Conservation (phyloP, 306 rosid genomes). For the Cajanus cajan region DNA sequence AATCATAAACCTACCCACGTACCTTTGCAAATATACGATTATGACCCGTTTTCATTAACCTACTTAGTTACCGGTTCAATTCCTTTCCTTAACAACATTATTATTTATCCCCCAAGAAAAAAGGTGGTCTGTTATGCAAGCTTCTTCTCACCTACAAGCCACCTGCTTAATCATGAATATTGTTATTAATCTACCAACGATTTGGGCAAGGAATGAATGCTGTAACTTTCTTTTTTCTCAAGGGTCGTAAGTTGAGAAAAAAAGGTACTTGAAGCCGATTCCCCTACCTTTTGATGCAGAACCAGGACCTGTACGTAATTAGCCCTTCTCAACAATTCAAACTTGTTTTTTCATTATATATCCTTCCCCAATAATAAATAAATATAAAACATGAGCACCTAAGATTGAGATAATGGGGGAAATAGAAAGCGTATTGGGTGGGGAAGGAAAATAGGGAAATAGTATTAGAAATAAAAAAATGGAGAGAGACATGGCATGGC, state of each 20-base stretch:
- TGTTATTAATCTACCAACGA: background rate
- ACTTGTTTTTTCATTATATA: background rate
- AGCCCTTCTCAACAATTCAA: background rate
- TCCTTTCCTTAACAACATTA: background rate
- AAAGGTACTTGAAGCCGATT: background rate
- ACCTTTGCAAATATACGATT: background rate
- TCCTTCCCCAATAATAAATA: no score
- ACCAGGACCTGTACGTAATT: background rate
- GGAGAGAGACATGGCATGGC: conserved; percentile 28
- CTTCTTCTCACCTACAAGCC: background rate
- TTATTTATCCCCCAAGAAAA: background rate
- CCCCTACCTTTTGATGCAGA: background rate
- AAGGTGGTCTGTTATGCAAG: background rate
- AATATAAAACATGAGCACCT: no score
- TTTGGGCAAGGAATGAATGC: background rate
- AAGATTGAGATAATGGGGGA: background rate
- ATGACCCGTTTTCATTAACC: background rate
- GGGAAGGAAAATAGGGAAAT: no score
- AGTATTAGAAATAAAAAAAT: background rate
- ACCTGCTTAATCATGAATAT: background rate
- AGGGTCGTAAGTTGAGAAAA: background rate
- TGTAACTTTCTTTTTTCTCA: background rate
- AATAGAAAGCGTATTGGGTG: conserved; percentile 17
- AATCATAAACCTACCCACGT: background rate
- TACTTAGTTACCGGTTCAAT: background rate